phyloP scores from a whole-genome alignment of 495 filamentous ascomycete species.

The Physcia stellaris region DNA sequence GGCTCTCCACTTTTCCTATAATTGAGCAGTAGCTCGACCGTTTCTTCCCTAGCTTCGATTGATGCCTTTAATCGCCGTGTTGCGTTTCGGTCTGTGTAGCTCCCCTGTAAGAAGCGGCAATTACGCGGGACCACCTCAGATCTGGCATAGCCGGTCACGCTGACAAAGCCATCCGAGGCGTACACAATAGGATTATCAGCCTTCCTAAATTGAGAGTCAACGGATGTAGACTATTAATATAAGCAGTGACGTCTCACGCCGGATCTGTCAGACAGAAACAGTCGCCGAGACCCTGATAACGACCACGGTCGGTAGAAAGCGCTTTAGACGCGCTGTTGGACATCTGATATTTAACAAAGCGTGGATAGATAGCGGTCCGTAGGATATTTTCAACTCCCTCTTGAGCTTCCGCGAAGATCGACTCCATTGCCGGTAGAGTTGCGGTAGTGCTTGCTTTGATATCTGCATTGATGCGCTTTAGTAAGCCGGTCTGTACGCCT shows the following conservation, averaged over 20 bases:
- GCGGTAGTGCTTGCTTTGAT: slow-evolving; percentile 25
- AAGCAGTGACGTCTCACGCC: slow-evolving; percentile 9
- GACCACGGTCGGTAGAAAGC: slow-evolving; percentile 19
- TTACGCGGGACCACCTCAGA: slow-evolving; percentile 34
- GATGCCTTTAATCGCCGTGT: slow-evolving; percentile 27
- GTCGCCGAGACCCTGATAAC: slow-evolving; percentile 28
- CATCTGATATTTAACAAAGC: slow-evolving; percentile 34
- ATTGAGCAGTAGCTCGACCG: slow-evolving; percentile 38
- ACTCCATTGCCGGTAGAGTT: slow-evolving; percentile 29
- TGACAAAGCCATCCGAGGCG: slow-evolving; percentile 37
- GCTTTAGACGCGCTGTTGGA: slow-evolving; percentile 26
- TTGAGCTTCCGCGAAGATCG: slow-evolving; percentile 31
- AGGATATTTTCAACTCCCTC: slow-evolving; percentile 28
- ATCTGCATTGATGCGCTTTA: slow-evolving; percentile 24
- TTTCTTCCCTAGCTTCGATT: slow-evolving; percentile 28
- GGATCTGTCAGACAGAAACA: slow-evolving; percentile 33
- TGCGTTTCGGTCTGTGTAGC: slow-evolving; percentile 28
- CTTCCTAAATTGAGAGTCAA: too few species aligned
- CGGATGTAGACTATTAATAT: neutral
- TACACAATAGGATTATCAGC: slow-evolving; percentile 37
- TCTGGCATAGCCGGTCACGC: slow-evolving; percentile 32
- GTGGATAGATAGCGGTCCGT: slow-evolving; percentile 31
- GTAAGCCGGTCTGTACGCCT: slow-evolving; percentile 20
- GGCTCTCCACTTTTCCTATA: slow-evolving; percentile 37
- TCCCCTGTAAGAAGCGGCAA: slow-evolving; percentile 37